Conservation (phyloP, 768 basidiomycete genomes). For the Suillus tomentosus region DNA sequence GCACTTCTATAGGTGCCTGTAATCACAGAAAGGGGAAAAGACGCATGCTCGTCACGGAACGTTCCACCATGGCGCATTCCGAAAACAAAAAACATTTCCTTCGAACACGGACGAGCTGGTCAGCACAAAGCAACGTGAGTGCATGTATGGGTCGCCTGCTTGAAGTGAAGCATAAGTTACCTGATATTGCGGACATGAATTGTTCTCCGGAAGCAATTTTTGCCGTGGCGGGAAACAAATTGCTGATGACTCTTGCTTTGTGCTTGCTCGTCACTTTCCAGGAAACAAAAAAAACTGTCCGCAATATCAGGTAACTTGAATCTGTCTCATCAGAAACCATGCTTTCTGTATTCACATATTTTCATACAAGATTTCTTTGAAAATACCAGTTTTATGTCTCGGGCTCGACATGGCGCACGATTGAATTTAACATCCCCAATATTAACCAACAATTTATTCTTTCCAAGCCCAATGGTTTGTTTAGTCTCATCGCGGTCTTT, state of each 20-base stretch:
- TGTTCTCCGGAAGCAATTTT: no score
- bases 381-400: background rate
- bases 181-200: no score
- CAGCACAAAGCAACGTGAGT: no score
- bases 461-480: constrained; percentile 2
- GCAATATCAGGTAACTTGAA: background rate
- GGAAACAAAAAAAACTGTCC: no score
- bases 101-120: no score
- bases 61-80: constrained; percentile 10
- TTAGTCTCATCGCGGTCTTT: constrained; percentile 5
- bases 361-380: background rate
- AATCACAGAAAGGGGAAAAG: constrained; percentile 16
- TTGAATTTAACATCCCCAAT: background rate
- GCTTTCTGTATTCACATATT: background rate
- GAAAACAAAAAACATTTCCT: no score
- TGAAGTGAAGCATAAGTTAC: no score
- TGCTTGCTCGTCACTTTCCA: no score
- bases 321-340: background rate
- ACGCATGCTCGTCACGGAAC: constrained; percentile 12
- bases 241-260: no score
- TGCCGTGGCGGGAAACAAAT: no score
- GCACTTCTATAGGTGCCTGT: background rate
- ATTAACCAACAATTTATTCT: background rate
- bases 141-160: no score
- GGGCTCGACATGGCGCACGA: background rate